These are phyloP conservation scores for Pisolithus microcarpus DNA, from an alignment of 768 basidiomycete species.

Conservation along the genomic window DNA sequence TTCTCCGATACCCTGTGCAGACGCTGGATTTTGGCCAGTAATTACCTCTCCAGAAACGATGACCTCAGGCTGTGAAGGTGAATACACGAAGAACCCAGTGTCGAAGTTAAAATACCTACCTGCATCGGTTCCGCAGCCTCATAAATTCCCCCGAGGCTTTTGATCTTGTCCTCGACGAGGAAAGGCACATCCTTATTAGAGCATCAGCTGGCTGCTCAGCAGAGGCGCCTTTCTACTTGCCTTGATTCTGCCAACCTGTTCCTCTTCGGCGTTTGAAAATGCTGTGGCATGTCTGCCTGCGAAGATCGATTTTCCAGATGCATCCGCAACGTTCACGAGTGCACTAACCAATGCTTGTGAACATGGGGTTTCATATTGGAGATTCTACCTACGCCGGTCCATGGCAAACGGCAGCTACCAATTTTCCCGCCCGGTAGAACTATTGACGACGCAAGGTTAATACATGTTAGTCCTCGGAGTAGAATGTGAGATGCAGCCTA, in stretches of 20 bases:
- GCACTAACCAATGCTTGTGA: conserved; percentile 31
- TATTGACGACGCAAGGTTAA: conserved; percentile 16
- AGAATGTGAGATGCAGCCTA: conserved; percentile 19
- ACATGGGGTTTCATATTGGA: background rate
- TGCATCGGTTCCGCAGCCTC: conserved; percentile 49
- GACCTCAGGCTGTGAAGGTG: conserved; percentile 32
- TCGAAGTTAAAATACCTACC: conserved; percentile 32
- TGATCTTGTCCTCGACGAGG: conserved; percentile 61
- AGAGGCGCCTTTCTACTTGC: conserved; percentile 20
- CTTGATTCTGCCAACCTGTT: conserved; percentile 36
- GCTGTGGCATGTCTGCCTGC: conserved; percentile 50
- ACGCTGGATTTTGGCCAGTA: conserved; percentile 73
- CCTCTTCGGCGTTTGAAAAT: conserved; percentile 70
- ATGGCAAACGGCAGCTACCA: conserved; percentile 72
- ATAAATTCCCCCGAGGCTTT: conserved; percentile 57
- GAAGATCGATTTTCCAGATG: conserved; percentile 58
- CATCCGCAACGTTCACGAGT: conserved; percentile 48
- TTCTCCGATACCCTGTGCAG: conserved; percentile 49
- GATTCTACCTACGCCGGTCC: conserved; percentile 48
- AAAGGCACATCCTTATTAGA: conserved; percentile 52
- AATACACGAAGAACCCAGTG: background rate
- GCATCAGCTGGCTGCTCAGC: background rate
- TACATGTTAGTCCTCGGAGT: background rate
- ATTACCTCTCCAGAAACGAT: conserved; percentile 52
- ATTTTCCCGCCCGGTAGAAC: conserved; percentile 64